These are phyloP conservation scores for Colletotrichum sp. DNA, from an alignment of 2,329 filamentous ascomycete species.

Conservation along the genomic window DNA sequence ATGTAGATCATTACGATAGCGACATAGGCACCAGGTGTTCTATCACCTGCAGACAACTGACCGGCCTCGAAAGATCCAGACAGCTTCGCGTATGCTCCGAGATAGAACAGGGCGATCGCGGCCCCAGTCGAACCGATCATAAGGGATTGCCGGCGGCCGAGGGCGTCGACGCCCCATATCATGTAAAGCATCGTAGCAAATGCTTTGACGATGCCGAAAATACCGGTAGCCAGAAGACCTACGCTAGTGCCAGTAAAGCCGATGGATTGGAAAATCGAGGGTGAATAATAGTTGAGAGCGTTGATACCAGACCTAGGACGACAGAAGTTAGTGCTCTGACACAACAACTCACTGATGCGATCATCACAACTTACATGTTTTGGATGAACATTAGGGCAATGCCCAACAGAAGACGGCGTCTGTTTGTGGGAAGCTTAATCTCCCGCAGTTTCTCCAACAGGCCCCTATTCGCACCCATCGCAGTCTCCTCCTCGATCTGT, in stretches of 20 bases:
- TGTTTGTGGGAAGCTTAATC: slow-evolving; percentile 27
- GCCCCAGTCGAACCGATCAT: slow-evolving; percentile 26
- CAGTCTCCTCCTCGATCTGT: slow-evolving; percentile 58
- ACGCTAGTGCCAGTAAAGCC: slow-evolving; percentile 63
- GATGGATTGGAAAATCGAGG: slow-evolving; percentile 67
- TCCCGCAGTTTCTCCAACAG: slow-evolving; percentile 7
- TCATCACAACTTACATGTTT: background rate
- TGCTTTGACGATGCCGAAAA: slow-evolving; percentile 67
- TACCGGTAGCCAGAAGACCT: slow-evolving; percentile 65
- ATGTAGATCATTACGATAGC: slow-evolving; percentile 31
- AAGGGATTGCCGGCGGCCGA: slow-evolving; percentile 24
- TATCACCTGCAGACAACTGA: background rate
- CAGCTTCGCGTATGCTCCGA: slow-evolving; percentile 27
- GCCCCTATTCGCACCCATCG: background rate
- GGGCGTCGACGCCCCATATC: slow-evolving; percentile 24
- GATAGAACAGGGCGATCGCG: slow-evolving; percentile 34
- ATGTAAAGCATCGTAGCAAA: slow-evolving; percentile 23
- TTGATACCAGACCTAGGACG: slow-evolving; percentile 3
- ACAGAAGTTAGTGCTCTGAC: too few relatives aligned
- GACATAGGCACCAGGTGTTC: slow-evolving; percentile 20
- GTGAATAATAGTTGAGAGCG: slow-evolving; percentile 40
- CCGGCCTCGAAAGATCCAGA: slow-evolving; percentile 17
- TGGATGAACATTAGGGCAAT: slow-evolving; percentile 36
- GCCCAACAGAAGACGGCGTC: slow-evolving; percentile 64
- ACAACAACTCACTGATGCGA: too few relatives aligned